These are phyloP conservation scores for Mycena pura DNA, from an alignment of 768 basidiomycete species.

Conservation along the genomic window DNA sequence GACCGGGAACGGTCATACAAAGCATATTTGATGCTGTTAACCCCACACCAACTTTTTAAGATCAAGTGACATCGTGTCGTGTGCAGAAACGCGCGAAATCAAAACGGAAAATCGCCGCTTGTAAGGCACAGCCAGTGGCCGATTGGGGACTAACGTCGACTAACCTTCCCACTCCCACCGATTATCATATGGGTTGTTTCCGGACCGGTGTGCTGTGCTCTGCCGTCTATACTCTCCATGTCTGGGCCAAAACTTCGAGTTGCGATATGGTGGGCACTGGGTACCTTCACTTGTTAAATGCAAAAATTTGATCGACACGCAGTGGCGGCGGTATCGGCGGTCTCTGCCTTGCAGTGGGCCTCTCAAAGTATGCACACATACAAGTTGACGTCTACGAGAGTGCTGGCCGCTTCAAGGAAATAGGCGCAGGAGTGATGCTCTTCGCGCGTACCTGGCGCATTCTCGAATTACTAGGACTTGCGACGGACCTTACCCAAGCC, in stretches of 20 bases:
- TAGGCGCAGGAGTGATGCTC: slow-evolving; percentile 55
- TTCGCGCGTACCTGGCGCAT: slow-evolving; percentile 55
- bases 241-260: slow-evolving; percentile 13
- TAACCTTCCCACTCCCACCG: too few relatives aligned
- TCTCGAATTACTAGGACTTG: slow-evolving; percentile 50
- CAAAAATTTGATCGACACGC: not conserved
- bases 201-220: not conserved
- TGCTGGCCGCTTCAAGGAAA: slow-evolving; percentile 53
- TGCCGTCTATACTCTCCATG: slow-evolving; percentile 2
- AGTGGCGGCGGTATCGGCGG: slow-evolving; percentile 23
- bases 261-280: slow-evolving; percentile 24
- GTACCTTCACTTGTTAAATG: not conserved
- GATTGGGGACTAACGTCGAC: too few relatives aligned
- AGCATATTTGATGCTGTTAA: too few relatives aligned
- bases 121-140: too few relatives aligned
- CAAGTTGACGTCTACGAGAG: slow-evolving; percentile 56
- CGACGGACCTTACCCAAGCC: slow-evolving; percentile 37
- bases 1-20: too few relatives aligned
- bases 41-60: too few relatives aligned
- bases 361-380: slow-evolving; percentile 45
- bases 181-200: too few relatives aligned
- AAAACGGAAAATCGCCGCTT: too few relatives aligned
- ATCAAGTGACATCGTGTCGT: too few relatives aligned
- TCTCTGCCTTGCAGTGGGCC: slow-evolving; percentile 38
- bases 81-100: too few relatives aligned